Base-by-base conservation (phyloP, 805 yeast genomes). In the Candida coleopterorum region DNA sequence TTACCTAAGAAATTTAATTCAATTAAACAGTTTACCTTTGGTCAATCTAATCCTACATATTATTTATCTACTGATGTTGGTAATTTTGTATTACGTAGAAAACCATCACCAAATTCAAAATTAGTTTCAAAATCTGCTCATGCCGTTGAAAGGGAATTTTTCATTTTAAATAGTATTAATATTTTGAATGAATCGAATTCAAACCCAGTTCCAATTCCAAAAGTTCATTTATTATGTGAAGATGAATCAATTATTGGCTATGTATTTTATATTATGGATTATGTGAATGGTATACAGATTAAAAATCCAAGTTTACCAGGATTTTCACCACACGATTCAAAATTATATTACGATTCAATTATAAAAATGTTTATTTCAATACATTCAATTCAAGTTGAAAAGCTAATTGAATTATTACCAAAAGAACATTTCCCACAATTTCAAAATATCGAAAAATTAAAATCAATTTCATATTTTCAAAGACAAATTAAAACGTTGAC, bases 41-140 rank as follows among this genome's bases (percentile, higher is more conserved):
- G 85, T 11, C 85, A 78, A 51, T 72, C 79, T 1, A 78, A 78
- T 48, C 85, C 84, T 9, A 76, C 82, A 1, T 78, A 76, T 48
- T 32, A 29, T 21, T 64, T 73, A 20, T 37, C 77, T 18, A 55
- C 50, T 2, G 79, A 75, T 43, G 42, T 42, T 4, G 64, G 64
- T 1, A 55, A 50, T 20, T 68, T 64, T 37, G 83, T 77, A 3
- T 60, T 78, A 34, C 58, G 85, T 38, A 62, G 77, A 44, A 78
- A 78, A 48, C 85, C 85, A 0, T 63, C 70, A 6, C 53, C 72
- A 2, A 74, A 72, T 43, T 61, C 61, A 24, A 60, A 70, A 39
- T 58, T 78, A 31, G 69, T 76, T 12, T 68, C 77, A 12, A 70
- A 64, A 44, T 65, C 77, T 6, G 82, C 85, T 1, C 85, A 78